phyloP scores from a whole-genome alignment of 345 rosid genomes.

The Salix caprea region DNA sequence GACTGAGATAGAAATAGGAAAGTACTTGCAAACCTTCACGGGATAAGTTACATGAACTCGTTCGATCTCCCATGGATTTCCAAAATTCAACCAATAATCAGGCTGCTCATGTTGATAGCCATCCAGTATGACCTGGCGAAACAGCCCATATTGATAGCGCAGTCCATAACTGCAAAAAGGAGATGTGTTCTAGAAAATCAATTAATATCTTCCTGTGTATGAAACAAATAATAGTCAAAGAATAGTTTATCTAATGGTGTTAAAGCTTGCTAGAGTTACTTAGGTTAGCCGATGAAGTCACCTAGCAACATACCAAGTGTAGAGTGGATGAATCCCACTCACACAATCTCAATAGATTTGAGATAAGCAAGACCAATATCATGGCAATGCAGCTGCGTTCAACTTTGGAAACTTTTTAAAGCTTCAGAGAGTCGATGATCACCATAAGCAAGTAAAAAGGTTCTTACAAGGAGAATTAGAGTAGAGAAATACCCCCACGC shows the following conservation, averaged over 20 bases:
- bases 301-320: too few relatives aligned
- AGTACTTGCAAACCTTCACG: slow-evolving; percentile 41
- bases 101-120: slow-evolving; percentile 50
- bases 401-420: background rate
- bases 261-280: too few relatives aligned
- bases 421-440: background rate
- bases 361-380: background rate
- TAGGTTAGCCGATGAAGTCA: too few relatives aligned
- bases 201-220: background rate
- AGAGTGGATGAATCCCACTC: too few relatives aligned
- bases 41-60: slow-evolving; percentile 39
- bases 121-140: slow-evolving; percentile 46
- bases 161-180: slow-evolving; percentile 37
- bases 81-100: slow-evolving; percentile 49
- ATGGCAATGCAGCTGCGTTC: background rate
- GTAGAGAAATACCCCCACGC: slow-evolving; percentile 39
- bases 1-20: background rate
- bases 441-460: background rate
- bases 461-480: background rate
- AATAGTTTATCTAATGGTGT: background rate
- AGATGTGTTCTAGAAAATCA: background rate
- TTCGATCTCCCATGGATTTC: slow-evolving; percentile 54
- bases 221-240: background rate
- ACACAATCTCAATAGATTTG: background rate
- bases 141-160: slow-evolving; percentile 47